Conservation (phyloP, 2,329 filamentous ascomycete species). For the Ascosphaera pollenicola region DNA sequence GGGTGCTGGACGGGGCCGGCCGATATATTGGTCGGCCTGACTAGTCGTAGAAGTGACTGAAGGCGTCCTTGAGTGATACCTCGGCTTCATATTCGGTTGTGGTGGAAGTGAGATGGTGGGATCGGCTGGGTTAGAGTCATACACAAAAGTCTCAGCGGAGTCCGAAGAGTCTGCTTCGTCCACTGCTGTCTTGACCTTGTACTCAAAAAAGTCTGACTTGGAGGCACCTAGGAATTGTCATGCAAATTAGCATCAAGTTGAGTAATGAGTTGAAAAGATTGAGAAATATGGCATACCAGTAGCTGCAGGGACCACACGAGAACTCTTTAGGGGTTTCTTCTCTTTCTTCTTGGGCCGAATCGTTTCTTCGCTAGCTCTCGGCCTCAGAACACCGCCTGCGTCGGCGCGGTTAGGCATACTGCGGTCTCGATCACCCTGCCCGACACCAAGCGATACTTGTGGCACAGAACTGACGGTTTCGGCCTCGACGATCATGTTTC, state of each 20-base stretch:
- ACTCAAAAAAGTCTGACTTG: constrained; percentile 96
- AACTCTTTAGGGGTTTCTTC: constrained; percentile 56
- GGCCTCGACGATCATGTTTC: constrained; percentile 94
- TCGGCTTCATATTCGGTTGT: constrained; percentile 34
- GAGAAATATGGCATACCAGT: constrained; percentile 5
- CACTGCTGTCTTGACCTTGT: constrained; percentile 85
- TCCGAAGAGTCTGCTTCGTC: constrained; percentile 93
- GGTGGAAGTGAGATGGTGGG: constrained; percentile 12
- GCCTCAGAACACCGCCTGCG: constrained; percentile 48
- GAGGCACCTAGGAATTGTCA: constrained; percentile 45
- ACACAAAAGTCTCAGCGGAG: constrained; percentile 96
- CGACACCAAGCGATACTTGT: constrained; percentile 51
- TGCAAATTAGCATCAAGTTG: constrained; percentile 8
- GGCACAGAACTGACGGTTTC: constrained; percentile 86
- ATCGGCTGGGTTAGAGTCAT: constrained; percentile 79
- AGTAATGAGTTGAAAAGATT: constrained; percentile 2
- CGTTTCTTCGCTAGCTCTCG: constrained; percentile 84
- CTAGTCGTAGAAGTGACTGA: constrained; percentile 60
- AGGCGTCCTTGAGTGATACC: constrained; percentile 83
- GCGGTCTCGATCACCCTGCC: constrained; percentile 29
- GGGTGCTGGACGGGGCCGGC: constrained; percentile 35
- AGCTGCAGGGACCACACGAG: constrained; percentile 27
- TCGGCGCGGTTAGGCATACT: constrained; percentile 34
- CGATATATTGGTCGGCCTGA: constrained; percentile 23
- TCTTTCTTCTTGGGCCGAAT: constrained; percentile 89